A percentile compares a stretch with the other conserved stretches of the same genome.
phyloP scores from a whole-genome alignment of 2,329 filamentous ascomycete species.

The Emergomyces pasteurianus region DNA sequence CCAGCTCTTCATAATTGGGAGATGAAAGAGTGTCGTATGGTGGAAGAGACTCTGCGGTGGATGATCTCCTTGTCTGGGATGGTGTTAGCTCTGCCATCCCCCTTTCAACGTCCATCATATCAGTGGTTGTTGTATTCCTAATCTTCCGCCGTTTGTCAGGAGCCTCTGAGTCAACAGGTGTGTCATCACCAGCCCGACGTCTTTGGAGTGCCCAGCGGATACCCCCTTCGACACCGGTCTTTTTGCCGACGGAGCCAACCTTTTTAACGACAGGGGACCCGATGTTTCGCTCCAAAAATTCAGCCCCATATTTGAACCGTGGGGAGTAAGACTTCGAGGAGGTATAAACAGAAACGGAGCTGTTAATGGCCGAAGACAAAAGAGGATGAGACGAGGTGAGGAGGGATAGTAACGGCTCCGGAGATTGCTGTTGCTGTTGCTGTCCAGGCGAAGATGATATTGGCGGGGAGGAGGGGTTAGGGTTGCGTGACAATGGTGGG shows the following conservation, averaged over 20 bases:
- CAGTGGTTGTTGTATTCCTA: slow-evolving; percentile 25
- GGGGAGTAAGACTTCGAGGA: slow-evolving; percentile 85
- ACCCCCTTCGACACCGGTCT: slow-evolving; percentile 77
- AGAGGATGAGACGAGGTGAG: slow-evolving; percentile 81
- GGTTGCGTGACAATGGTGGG: slow-evolving; percentile 37
- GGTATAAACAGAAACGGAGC: slow-evolving; percentile 73
- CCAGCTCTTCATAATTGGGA: slow-evolving; percentile 58
- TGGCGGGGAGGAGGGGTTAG: slow-evolving; percentile 17
- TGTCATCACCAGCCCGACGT: slow-evolving; percentile 20
- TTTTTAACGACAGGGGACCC: slow-evolving; percentile 73
- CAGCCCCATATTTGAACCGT: slow-evolving; percentile 74
- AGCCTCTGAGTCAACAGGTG: background rate
- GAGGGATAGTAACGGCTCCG: slow-evolving; percentile 73
- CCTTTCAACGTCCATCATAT: slow-evolving; percentile 40
- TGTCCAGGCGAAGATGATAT: slow-evolving; percentile 27
- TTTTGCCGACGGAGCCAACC: slow-evolving; percentile 68
- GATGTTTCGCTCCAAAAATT: slow-evolving; percentile 81
- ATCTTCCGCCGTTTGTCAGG: slow-evolving; percentile 1
- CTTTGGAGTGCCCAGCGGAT: slow-evolving; percentile 66
- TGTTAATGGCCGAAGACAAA: slow-evolving; percentile 72
- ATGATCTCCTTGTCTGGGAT: slow-evolving; percentile 41
- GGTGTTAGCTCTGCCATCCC: slow-evolving; percentile 16
- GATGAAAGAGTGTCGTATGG: slow-evolving; percentile 72
- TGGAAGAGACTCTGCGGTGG: slow-evolving; percentile 62
- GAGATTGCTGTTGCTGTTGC: slow-evolving; percentile 18